Evolutionary conservation across 2,329 filamentous ascomycete species (phyloP), one percentile per base, ranked within the genome.

Genomic region (Catunica adiposa): DNA sequence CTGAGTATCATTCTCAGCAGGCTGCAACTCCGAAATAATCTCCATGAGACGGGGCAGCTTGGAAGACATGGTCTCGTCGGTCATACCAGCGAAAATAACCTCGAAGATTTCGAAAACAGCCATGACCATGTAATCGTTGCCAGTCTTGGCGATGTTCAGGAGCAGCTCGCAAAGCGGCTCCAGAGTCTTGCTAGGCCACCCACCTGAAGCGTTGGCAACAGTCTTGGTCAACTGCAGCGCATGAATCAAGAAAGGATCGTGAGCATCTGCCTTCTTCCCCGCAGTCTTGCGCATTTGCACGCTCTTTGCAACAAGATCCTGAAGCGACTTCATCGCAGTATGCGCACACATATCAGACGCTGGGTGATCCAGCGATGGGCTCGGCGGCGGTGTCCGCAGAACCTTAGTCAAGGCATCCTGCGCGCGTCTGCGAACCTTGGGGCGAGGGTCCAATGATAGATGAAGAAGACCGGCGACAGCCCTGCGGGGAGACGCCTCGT

Each of bases 31-130:
- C 11, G 84, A 83, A 62, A 98, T 95, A 54, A 92, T 89, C 61
- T 95, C 89, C 63, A 97, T 77, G 11, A 98, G 76, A 56, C 86
- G 80, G 2, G 89, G 89, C 11, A 98, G 76, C 70, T 97, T 98
- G 1, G 87, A 79, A 2, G 89, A 94, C 0, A 89, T 86, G 51
- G 89, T 77, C 61, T 94, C 88, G 61, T 89, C 84, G n/a, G 74
- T 79, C 84, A 98, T 89, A 6, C 89, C 85, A 62, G 85, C 84
- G 61, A 98, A 97, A 47, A 97, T 94, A 17, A 94, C 84, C 67
- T 98, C 92, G 63, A 98, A 98, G 3, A 97, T 90, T 61, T 96
- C 90, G 63, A 98, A 96, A 0, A 89, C 86, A 9, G 87, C 84
- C 83, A 97, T 94, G 31, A 89, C 94, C 73, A 98, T 83, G 67